Conservation (phyloP, 768 basidiomycete genomes). For the Lentinula raphanica region DNA sequence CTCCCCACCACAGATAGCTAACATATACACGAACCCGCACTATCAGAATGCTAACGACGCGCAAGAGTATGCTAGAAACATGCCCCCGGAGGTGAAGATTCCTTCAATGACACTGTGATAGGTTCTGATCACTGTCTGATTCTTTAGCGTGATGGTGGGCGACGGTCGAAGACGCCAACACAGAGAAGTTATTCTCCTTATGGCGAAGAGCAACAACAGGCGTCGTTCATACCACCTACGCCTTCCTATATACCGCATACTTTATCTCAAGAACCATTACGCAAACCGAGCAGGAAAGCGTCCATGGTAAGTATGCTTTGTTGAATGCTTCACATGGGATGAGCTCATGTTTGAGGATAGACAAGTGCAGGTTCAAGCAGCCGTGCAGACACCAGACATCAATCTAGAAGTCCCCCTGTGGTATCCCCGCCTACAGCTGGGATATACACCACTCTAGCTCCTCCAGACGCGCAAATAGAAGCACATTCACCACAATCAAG, state of each 20-base stretch:
- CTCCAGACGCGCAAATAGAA: neutral
- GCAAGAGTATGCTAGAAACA: neutral
- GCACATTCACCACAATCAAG: neutral
- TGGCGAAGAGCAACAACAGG: neutral
- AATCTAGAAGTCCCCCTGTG: neutral
- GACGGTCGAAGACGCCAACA: neutral
- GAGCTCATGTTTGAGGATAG: neutral
- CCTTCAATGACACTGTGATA: neutral
- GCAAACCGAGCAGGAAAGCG: neutral
- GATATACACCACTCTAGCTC: constrained; percentile 4
- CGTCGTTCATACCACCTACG: neutral
- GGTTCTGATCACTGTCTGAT: neutral
- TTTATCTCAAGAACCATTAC: neutral
- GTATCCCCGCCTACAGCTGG: neutral
- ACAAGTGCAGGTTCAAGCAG: constrained; percentile 4
- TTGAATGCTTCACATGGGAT: too few relatives aligned
- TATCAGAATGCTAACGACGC: neutral
- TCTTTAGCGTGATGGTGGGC: neutral
- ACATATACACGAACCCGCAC: constrained; percentile 4
- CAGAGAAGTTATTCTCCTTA: neutral
- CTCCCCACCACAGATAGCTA: neutral
- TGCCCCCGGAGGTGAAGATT: neutral
- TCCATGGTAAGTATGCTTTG: neutral
- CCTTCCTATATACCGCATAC: neutral
- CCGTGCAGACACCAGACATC: neutral